Evolutionary conservation across 225 moss, liverwort and hornwort genomes (phyloP).

Genomic region (Polytrichum commune): DNA sequence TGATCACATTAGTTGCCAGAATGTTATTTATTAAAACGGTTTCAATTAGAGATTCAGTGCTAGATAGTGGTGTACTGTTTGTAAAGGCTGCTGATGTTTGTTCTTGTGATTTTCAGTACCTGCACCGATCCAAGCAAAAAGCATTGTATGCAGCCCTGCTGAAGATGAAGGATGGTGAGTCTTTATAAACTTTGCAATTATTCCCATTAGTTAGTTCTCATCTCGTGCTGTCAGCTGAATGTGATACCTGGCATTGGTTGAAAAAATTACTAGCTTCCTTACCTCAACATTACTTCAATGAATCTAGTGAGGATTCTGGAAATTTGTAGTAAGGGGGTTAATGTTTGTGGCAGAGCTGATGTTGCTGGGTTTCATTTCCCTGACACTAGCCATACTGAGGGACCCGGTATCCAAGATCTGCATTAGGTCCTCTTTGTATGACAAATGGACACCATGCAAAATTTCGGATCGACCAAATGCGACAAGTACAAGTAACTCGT

Average conservation of each 20-base stretch:
- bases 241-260: too few relatives aligned
- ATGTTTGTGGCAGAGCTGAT: conserved; percentile 67
- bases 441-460: conserved; percentile 34
- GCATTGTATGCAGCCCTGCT: conserved; percentile 49
- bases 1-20: not conserved
- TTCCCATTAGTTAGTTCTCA: not conserved
- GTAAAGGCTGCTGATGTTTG: not conserved
- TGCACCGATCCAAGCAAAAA: conserved; percentile 35
- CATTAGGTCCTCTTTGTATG: conserved; percentile 12
- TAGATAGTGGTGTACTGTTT: not conserved
- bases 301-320: not conserved
- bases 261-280: too few relatives aligned
- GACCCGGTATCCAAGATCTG: conserved; percentile 30
- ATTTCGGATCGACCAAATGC: not conserved
- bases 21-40: not conserved
- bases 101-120: conserved; percentile 17
- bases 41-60: not conserved
- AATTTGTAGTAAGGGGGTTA: not conserved
- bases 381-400: conserved; percentile 61
- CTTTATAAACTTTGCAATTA: not conserved
- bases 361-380: conserved; percentile 87
- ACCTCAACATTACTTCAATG: too few relatives aligned
- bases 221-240: not conserved
- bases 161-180: conserved; percentile 77
- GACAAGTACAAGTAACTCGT: too few relatives aligned